phyloP scores from a whole-genome alignment of 176 grass and related monocot genomes.

The Musa troglodytarum region DNA sequence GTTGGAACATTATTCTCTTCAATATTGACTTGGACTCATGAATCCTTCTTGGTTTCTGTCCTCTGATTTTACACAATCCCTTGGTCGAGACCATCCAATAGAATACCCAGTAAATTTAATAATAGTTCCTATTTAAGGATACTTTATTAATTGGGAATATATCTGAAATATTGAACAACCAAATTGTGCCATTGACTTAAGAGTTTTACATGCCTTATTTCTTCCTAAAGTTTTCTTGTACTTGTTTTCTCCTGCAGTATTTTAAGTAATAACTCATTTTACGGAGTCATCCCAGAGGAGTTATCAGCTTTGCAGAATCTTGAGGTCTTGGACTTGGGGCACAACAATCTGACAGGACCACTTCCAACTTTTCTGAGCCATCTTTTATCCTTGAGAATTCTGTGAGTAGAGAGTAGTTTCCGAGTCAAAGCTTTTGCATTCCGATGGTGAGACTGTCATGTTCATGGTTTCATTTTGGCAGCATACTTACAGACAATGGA shows the following conservation, averaged over 20 bases:
- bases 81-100: neutral
- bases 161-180: neutral
- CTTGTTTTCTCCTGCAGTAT: slow-evolving; percentile 8
- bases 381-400: neutral
- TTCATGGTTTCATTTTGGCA: neutral
- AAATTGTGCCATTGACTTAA: neutral
- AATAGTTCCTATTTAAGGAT: neutral
- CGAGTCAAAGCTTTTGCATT: neutral
- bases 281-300: neutral
- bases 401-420: slow-evolving; percentile 2
- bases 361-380: slow-evolving; percentile 5
- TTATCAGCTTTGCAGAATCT: slow-evolving; percentile 5
- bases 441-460: too few species aligned
- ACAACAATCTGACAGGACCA: slow-evolving; percentile 11
- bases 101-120: too few species aligned
- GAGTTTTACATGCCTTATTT: neutral
- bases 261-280: slow-evolving; percentile 17
- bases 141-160: neutral
- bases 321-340: slow-evolving; percentile 13
- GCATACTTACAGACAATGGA: slow-evolving; percentile 1
- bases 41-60: too few species aligned
- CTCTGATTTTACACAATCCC: too few species aligned
- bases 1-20: too few species aligned
- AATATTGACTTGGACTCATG: too few species aligned
- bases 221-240: neutral